Evolutionary conservation across 2,329 filamentous ascomycete genomes (phyloP).

Genomic region (Diatrype stigma): DNA sequence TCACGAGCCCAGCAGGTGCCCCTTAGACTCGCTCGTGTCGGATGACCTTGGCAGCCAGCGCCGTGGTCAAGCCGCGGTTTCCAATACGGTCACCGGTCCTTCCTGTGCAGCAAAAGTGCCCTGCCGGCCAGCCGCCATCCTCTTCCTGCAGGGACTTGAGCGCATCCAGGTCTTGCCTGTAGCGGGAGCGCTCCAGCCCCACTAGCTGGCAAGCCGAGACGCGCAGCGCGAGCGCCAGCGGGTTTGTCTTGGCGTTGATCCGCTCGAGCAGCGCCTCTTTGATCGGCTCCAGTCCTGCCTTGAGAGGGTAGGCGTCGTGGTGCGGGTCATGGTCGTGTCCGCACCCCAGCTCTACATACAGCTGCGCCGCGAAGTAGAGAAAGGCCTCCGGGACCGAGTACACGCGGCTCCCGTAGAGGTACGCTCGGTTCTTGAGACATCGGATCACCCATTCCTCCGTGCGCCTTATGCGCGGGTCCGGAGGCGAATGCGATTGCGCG

Average conservation of each 20-base stretch:
- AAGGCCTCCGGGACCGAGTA: constrained; percentile 16
- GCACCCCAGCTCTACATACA: constrained; percentile 8
- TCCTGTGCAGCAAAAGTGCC: constrained; percentile 18
- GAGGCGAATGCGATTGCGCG: too few relatives aligned
- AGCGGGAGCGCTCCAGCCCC: neutral
- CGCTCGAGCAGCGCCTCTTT: constrained; percentile 7
- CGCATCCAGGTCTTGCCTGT: constrained; percentile 8
- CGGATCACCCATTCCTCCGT: constrained; percentile 15
- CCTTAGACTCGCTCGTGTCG: too few relatives aligned
- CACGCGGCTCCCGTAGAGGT: constrained; percentile 9
- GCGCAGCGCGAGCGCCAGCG: constrained; percentile 11
- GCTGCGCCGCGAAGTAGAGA: constrained; percentile 14
- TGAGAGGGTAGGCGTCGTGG: too few relatives aligned
- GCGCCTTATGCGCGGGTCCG: constrained; percentile 9
- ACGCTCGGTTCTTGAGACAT: constrained; percentile 14
- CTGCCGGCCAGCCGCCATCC: constrained; percentile 20
- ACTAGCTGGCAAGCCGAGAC: constrained; percentile 11
- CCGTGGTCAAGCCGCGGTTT: constrained; percentile 20
- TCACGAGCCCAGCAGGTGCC: too few relatives aligned
- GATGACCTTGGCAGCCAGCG: constrained; percentile 12
- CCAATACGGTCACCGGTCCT: constrained; percentile 14
- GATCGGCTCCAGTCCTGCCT: constrained; percentile 6
- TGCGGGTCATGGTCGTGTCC: too few relatives aligned
- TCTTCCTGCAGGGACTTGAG: constrained; percentile 13
- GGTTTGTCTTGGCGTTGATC: constrained; percentile 8